phyloP scores from a whole-genome alignment of 1,284 basidiomycete genomes.

The Trichosporon sp. region DNA sequence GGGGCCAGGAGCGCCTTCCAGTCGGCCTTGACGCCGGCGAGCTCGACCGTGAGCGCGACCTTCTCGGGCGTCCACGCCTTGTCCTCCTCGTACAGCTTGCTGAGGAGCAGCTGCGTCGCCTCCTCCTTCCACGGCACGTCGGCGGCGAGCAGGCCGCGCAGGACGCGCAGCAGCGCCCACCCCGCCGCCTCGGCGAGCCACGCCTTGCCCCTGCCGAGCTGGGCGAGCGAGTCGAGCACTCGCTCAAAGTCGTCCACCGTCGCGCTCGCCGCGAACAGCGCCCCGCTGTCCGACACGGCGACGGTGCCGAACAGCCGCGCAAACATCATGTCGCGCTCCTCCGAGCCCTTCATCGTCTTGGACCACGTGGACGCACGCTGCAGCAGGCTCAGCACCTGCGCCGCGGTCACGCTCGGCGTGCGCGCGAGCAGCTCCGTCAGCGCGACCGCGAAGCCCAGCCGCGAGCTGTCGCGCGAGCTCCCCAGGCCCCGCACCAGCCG shows the following conservation, averaged over 20 bases:
- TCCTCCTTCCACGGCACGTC: slow-evolving; percentile 66
- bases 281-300: slow-evolving; percentile 71
- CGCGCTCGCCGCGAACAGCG: slow-evolving; percentile 63
- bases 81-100: slow-evolving; percentile 57
- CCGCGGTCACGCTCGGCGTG: slow-evolving; percentile 70
- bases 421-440: slow-evolving; percentile 86
- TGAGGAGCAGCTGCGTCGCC: slow-evolving; percentile 58
- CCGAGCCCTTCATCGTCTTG: slow-evolving; percentile 75
- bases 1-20: slow-evolving; percentile 69
- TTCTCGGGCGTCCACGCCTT: slow-evolving; percentile 80
- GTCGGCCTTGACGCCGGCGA: slow-evolving; percentile 50
- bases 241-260: slow-evolving; percentile 59
- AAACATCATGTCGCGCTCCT: slow-evolving; percentile 87
- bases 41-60: slow-evolving; percentile 68
- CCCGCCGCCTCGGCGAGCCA: slow-evolving; percentile 91
- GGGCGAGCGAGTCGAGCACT: slow-evolving; percentile 63
- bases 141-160: slow-evolving; percentile 60
- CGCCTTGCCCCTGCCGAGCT: slow-evolving; percentile 73
- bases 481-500: slow-evolving; percentile 80
- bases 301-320: slow-evolving; percentile 87
- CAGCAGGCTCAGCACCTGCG: slow-evolving; percentile 69
- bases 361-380: slow-evolving; percentile 64
- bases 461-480: slow-evolving; percentile 84
- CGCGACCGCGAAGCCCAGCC: slow-evolving; percentile 91
- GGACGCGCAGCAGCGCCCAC: slow-evolving; percentile 69